These are phyloP conservation scores for Fusarium siculi DNA, from an alignment of 2,329 filamentous ascomycete species.

Conservation along the genomic window DNA sequence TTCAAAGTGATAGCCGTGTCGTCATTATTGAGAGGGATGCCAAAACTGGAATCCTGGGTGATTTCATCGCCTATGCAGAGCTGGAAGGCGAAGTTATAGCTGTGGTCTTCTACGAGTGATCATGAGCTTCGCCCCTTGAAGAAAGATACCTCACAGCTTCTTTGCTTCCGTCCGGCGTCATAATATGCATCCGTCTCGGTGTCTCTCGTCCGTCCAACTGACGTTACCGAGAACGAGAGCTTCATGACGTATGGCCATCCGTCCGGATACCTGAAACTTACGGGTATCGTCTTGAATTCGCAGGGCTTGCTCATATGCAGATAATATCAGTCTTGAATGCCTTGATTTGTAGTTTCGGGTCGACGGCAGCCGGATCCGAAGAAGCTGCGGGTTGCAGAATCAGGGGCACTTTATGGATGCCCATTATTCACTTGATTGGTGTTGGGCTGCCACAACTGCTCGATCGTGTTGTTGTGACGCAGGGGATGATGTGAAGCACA, in stretches of 20 bases:
- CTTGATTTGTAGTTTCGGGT: slow-evolving; percentile 16
- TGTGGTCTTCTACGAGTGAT: slow-evolving; percentile 59
- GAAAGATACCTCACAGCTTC: background rate
- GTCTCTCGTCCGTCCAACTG: background rate
- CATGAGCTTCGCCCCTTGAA: background rate
- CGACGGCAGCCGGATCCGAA: slow-evolving; percentile 26
- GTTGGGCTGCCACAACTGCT: slow-evolving; percentile 12
- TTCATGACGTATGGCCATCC: background rate
- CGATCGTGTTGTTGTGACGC: slow-evolving; percentile 28
- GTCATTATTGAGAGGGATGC: slow-evolving; percentile 70
- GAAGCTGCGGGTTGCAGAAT: slow-evolving; percentile 27
- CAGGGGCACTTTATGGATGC: slow-evolving; percentile 22
- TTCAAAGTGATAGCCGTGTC: slow-evolving; percentile 70
- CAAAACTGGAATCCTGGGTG: slow-evolving; percentile 65
- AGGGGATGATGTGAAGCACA: slow-evolving; percentile 32
- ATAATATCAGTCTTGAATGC: background rate
- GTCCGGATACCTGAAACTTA: background rate
- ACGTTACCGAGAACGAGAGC: background rate
- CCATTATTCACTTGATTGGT: slow-evolving; percentile 1
- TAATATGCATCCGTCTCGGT: slow-evolving; percentile 3
- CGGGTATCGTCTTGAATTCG: background rate
- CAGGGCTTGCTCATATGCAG: background rate
- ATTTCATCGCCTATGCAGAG: slow-evolving; percentile 55
- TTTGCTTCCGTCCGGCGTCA: background rate
- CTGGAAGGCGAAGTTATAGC: slow-evolving; percentile 59